A percentile compares a stretch with the other conserved stretches of the same genome.
phyloP scores from a whole-genome alignment of 306 rosid species.

The Crotalaria pallida region DNA sequence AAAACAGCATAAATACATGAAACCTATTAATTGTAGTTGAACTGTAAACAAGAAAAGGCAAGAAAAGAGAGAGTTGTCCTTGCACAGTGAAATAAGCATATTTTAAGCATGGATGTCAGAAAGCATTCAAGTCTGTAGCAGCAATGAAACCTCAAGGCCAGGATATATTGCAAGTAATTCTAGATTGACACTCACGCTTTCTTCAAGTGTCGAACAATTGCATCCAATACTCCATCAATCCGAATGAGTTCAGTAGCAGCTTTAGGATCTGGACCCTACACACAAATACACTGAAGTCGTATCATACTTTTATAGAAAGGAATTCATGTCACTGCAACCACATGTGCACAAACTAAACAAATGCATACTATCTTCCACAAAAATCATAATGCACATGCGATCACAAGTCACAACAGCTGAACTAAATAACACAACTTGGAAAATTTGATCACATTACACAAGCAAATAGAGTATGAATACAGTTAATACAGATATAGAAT shows the following conservation, averaged over 20 bases:
- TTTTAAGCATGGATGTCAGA: neutral
- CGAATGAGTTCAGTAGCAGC: constrained; percentile 74
- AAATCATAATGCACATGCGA: neutral
- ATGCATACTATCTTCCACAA: constrained; percentile 7
- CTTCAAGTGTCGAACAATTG: constrained; percentile 71
- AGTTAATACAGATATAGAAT: constrained; percentile 8
- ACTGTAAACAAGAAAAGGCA: neutral
- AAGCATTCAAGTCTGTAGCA: neutral
- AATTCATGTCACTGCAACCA: neutral
- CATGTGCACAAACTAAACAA: neutral
- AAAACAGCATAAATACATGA: constrained; percentile 1
- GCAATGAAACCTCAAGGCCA: neutral
- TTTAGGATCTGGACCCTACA: constrained; percentile 86
- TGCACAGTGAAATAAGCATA: constrained; percentile 8
- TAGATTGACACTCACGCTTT: constrained; percentile 65
- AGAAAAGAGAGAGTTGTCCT: neutral
- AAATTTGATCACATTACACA: constrained; percentile 1
- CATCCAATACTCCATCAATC: constrained; percentile 82
- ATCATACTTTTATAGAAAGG: constrained; percentile 19
- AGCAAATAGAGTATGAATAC: constrained; percentile 1
- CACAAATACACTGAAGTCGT: constrained; percentile 25
- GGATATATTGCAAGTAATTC: constrained; percentile 5
- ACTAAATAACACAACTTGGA: constrained; percentile 4
- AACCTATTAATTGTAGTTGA: neutral
- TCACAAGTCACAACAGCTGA: neutral